Conservation (phyloP, 805 yeast genomes). For the Zygosaccharomyces kombuchaensis region DNA sequence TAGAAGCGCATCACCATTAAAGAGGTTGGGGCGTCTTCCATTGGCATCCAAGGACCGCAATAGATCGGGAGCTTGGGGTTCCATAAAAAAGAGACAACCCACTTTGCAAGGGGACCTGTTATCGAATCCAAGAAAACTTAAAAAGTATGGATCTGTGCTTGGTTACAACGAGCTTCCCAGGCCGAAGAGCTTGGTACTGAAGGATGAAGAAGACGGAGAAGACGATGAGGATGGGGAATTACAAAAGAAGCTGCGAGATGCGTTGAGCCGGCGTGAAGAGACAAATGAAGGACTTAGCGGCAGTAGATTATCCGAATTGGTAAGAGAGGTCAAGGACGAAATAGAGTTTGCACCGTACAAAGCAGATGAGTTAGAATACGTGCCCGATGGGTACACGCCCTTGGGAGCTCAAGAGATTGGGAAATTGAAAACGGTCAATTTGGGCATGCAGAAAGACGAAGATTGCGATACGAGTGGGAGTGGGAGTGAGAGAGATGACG, state of each 20-base stretch:
- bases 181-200: conserved; percentile 29
- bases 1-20: conserved; percentile 13
- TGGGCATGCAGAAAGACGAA: conserved; percentile 8
- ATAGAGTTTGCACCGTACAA: conserved; percentile 47
- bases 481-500: conserved; percentile 13
- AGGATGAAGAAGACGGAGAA: conserved; percentile 26
- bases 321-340: conserved; percentile 15
- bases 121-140: conserved; percentile 32
- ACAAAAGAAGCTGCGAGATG: conserved; percentile 30
- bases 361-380: conserved; percentile 38
- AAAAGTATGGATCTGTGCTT: conserved; percentile 32
- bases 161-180: conserved; percentile 27
- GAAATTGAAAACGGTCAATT: conserved; percentile 22
- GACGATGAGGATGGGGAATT: conserved; percentile 19
- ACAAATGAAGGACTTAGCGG: conserved; percentile 14
- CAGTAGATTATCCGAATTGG: conserved; percentile 18
- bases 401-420: conserved; percentile 34
- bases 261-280: conserved; percentile 33
- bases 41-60: conserved; percentile 33
- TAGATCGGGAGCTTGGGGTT: conserved; percentile 12
- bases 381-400: conserved; percentile 45
- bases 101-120: conserved; percentile 11
- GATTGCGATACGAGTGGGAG: conserved; percentile 9
- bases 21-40: conserved; percentile 23
- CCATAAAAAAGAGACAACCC: conserved; percentile 12